These are phyloP conservation scores for Massarina eburnea DNA, from an alignment of 2,329 filamentous ascomycete genomes.

Conservation along the genomic window DNA sequence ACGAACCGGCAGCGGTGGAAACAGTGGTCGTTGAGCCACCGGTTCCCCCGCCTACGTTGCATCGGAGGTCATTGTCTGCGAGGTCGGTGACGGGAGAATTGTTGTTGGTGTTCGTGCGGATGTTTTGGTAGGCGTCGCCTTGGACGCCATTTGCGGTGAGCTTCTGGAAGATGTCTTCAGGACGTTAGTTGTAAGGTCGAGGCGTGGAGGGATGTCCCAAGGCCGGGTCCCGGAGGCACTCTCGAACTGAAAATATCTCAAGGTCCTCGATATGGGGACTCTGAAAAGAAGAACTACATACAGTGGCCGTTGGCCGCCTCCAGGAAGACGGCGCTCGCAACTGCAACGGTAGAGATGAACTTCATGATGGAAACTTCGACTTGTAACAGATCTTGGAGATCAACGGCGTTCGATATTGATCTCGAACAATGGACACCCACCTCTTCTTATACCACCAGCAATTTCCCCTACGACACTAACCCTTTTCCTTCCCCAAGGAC, in stretches of 20 bases:
- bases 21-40: constrained; percentile 35
- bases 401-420: not conserved
- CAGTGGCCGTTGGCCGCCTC: constrained; percentile 23
- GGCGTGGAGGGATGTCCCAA: not conserved
- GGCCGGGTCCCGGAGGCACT: not conserved
- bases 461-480: not conserved
- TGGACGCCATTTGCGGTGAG: constrained; percentile 40
- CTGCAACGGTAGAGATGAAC: constrained; percentile 18
- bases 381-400: not conserved
- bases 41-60: constrained; percentile 37
- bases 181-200: constrained; percentile 5
- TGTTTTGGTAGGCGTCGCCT: constrained; percentile 38
- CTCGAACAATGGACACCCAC: not conserved
- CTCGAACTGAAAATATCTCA: too few relatives aligned
- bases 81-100: constrained; percentile 42
- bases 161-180: constrained; percentile 41
- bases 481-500: not conserved
- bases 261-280: too few relatives aligned
- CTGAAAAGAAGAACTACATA: constrained; percentile 6
- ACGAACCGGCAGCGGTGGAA: constrained; percentile 38
- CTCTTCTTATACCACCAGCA: constrained; percentile 12
- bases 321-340: constrained; percentile 16
- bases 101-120: constrained; percentile 40
- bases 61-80: constrained; percentile 35
- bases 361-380: constrained; percentile 18